These are phyloP conservation scores for Kwoniella mangroviensis DNA, from an alignment of 768 basidiomycete genomes.

Conservation along the genomic window DNA sequence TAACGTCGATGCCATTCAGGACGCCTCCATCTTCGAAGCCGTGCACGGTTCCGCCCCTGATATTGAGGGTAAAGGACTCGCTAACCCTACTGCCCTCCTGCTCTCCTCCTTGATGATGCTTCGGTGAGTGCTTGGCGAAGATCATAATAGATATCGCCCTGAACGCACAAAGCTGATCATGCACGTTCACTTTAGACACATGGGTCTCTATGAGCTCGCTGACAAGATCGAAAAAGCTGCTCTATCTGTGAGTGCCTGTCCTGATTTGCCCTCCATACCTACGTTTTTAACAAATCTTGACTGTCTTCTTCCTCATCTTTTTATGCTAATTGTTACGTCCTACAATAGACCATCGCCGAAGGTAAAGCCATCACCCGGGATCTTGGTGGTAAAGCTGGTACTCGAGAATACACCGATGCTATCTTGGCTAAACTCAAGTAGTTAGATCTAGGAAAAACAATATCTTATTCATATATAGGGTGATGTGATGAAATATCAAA, in stretches of 20 bases:
- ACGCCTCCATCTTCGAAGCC: constrained; percentile 99
- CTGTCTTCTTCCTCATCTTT: too few species aligned
- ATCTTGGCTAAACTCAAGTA: constrained; percentile 74
- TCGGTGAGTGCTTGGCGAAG: too few species aligned
- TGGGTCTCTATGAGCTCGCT: constrained; percentile 83
- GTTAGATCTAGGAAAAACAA: not conserved
- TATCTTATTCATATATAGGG: not conserved
- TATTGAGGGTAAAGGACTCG: constrained; percentile 78
- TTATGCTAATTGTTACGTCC: not conserved
- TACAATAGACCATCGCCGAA: constrained; percentile 86
- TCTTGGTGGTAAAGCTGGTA: constrained; percentile 88
- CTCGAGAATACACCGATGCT: constrained; percentile 83
- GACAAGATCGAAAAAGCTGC: constrained; percentile 89
- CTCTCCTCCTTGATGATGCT: constrained; percentile 98
- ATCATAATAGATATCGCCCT: too few species aligned
- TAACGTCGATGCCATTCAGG: constrained; percentile 61
- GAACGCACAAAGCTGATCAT: not conserved
- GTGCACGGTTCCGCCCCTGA: constrained; percentile 99
- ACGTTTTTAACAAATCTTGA: too few species aligned
- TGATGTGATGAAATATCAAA: not conserved
- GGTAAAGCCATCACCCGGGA: constrained; percentile 95
- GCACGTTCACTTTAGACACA: constrained; percentile 67
- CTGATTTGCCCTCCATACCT: too few species aligned
- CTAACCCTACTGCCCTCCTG: constrained; percentile 98
- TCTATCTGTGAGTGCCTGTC: constrained; percentile 69